Base-by-base conservation (phyloP, 2,329 filamentous ascomycete genomes). In the Cyclaneusma minus region DNA sequence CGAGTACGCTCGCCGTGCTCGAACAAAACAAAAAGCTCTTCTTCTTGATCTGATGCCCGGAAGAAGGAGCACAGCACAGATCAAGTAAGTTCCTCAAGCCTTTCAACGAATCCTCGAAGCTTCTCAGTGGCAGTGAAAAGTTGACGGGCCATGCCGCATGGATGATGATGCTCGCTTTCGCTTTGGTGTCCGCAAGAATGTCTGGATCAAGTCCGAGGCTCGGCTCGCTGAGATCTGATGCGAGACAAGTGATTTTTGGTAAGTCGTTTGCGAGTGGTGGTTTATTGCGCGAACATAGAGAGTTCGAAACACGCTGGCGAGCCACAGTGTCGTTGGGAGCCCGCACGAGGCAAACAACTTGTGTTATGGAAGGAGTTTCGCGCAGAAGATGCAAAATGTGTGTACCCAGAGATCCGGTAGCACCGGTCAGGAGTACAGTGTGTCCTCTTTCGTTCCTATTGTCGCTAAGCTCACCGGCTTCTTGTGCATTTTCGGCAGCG, bases 81-180 rank as follows among this genome's bases (percentile, higher is more conserved):
- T 53, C 43, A 18, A 70, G 43, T 1, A 71, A 46, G 33, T 68
- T 57, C 7, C 46, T 47, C 7, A 66, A 46, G 15, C 55, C 60
- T 4, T 51, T 47, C 16, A 73, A 59, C 35, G 62, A 60, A 33
- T 65, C 58, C 24, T 57, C 56, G 37, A 75, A 76, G 32, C 59
- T 65, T 20, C 47, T 48, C 1, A 76, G 50, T 4, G 59, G 56
- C 28, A 69, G 51, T 14, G 59, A 62, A 50, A 76, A 76, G 45
- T 76, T 75, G 11, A 76, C 71, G 2, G 62, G 56, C 71, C 71
- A 76, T 12, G 69, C 69, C 6, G 69, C 55, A 41, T 76, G 70
- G 29, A 79, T 59, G 11, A 81, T 52, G 3, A 58, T 44, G 2
- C 61, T 64, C 2, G 55, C 47, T 29, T 60, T 48, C 3, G 35